These are phyloP conservation scores for Priceomyces castillae DNA, from an alignment of 805 yeast genomes.

Conservation along the genomic window DNA sequence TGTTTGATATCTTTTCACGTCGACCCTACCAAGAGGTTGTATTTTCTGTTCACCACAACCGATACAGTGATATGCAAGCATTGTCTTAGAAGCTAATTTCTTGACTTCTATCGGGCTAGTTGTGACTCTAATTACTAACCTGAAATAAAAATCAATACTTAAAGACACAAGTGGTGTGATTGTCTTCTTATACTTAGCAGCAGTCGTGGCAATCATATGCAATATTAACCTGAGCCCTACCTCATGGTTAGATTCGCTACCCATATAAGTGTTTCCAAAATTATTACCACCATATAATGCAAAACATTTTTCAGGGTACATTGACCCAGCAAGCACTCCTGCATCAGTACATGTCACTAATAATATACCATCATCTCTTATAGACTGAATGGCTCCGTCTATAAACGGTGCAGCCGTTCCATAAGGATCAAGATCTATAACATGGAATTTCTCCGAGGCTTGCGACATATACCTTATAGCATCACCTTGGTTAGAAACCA, in stretches of 20 bases:
- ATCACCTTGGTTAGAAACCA: constrained; percentile 75
- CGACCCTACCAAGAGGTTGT: constrained; percentile 70
- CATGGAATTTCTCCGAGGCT: constrained; percentile 59
- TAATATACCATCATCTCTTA: constrained; percentile 81
- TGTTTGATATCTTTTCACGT: constrained; percentile 53
- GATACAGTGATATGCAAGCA: constrained; percentile 77
- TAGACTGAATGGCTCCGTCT: constrained; percentile 83
- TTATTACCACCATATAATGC: constrained; percentile 93
- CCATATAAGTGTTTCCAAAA: constrained; percentile 53
- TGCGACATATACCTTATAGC: constrained; percentile 78
- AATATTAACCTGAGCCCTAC: constrained; percentile 85
- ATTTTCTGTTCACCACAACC: constrained; percentile 76
- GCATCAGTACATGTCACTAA: constrained; percentile 95
- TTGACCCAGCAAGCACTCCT: constrained; percentile 92
- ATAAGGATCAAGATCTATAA: constrained; percentile 93
- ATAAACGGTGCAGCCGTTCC: constrained; percentile 97
- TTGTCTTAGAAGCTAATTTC: constrained; percentile 69
- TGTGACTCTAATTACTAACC: constrained; percentile 76
- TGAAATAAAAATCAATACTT: constrained; percentile 89
- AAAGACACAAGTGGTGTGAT: constrained; percentile 85
- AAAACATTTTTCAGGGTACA: constrained; percentile 95
- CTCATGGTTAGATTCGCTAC: constrained; percentile 82
- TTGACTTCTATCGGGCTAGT: constrained; percentile 82
- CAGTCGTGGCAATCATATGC: constrained; percentile 70
- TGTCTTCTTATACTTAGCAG: constrained; percentile 83